Evolutionary conservation across 1,284 basidiomycete species (phyloP), one percentile per base, ranked within the genome.

Genomic region (Heterobasidion annosum): DNA sequence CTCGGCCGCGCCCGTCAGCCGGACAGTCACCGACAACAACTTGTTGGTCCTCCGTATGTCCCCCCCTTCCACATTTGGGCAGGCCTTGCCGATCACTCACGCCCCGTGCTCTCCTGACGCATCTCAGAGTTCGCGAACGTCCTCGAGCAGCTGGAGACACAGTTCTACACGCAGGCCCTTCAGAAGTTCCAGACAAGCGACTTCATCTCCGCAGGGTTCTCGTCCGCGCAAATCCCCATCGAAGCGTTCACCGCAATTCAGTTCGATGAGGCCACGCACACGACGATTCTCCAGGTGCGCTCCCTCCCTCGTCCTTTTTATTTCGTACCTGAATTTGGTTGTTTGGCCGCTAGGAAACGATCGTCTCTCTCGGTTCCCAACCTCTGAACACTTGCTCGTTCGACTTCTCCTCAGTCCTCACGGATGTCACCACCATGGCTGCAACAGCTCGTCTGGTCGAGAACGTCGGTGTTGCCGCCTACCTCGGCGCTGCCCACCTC

Each of bases 381-480:
- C 75, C 85, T 6, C 70, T 87, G 55, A 72, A 74, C 10, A 70
- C 66, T 16, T 93, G 90, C 73, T 66, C 69, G 16, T 91, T 91
- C 73, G 77, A 88, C 65, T 90, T 92, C 61, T 73, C 73, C 51
- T 68, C 73, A 2, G 86, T 72, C 0, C 70, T 93, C 54, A 79
- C 76, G 10, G 80, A 85, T 67, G 85, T 90, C 47, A 56, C 76
- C 8, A 85, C 83, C 13, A 90, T 91, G 86, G 75, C 82, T 43
- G 75, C 80, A 6, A 77, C 79, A n/a, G 89, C 90, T 2, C 85
- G 88, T 59, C 70, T 85, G 1, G 79, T 93, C n/a, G 91, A 93
- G 72, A 78, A 82, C 58, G 76, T 91, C 47, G 90, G 91, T 61
- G 87, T 91, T 46, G 71, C 75, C 37, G 88, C 88, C 1, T 93